Evolutionary conservation across 352 stramenopile genomes (phyloP).

Genomic region (Globisporangium okanoganense): DNA sequence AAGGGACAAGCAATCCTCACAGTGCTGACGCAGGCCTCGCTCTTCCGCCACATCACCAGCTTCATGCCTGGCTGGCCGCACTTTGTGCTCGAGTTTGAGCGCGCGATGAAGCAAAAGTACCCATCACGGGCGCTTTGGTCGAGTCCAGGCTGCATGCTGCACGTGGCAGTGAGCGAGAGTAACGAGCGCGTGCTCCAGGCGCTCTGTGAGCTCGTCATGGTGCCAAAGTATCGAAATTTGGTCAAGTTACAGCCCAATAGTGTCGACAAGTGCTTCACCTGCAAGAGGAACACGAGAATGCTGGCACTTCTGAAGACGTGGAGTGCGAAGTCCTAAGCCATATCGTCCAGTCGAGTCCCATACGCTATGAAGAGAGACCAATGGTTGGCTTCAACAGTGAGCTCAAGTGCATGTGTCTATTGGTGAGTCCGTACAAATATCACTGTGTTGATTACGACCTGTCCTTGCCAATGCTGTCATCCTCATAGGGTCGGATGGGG

Average conservation of each 20-base stretch:
- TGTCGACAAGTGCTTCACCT: background rate
- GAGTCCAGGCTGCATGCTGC: background rate
- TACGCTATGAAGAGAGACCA: background rate
- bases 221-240: background rate
- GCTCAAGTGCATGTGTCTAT: background rate
- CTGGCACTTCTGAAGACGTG: background rate
- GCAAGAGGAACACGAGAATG: background rate
- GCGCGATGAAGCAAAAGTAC: background rate
- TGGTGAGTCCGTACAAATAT: no score
- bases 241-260: background rate
- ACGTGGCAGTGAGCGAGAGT: background rate
- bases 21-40: background rate
- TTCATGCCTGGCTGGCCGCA: conserved; percentile 36
- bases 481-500: background rate
- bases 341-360: background rate
- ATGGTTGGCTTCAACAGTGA: background rate
- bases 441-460: background rate
- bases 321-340: background rate
- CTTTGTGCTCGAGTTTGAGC: conserved; percentile 29
- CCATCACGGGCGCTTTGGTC: background rate
- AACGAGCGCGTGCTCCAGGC: background rate
- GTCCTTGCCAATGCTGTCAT: background rate
- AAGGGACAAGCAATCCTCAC: background rate
- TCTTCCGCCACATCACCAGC: conserved; percentile 27
- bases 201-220: background rate